Conservation (phyloP, 2,329 filamentous ascomycete genomes). For the Verticillium tricorpus region DNA sequence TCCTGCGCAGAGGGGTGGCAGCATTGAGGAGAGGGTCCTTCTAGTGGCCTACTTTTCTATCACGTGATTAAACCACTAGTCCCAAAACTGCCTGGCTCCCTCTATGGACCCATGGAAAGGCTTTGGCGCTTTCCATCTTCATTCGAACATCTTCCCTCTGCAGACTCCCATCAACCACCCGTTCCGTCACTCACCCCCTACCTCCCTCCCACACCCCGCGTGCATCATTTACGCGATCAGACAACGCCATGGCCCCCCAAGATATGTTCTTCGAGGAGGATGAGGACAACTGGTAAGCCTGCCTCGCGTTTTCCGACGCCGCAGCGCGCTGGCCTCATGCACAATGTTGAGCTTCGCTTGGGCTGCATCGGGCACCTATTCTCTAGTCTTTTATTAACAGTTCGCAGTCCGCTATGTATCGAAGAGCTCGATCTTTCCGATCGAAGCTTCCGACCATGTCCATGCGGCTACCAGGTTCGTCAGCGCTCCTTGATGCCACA, state of each 20-base stretch:
- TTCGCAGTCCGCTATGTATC: conserved; percentile 83
- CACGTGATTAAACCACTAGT: background rate
- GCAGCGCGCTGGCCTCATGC: background rate
- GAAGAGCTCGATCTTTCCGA: conserved; percentile 98
- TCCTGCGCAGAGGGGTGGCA: background rate
- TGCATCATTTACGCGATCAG: background rate
- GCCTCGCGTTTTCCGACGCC: background rate
- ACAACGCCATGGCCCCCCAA: conserved; percentile 57
- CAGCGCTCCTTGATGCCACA: background rate
- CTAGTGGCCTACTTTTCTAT: background rate
- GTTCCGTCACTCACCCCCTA: background rate
- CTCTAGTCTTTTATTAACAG: conserved; percentile 18
- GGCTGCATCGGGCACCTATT: conserved; percentile 6
- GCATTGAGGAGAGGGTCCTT: background rate
- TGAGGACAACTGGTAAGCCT: conserved; percentile 61
- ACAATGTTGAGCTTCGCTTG: background rate
- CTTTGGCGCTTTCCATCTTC: conserved; percentile 6
- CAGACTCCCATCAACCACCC: background rate
- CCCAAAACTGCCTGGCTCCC: conserved; percentile 1
- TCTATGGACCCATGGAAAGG: conserved; percentile 1
- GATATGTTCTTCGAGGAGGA: conserved; percentile 69
- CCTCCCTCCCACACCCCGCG: background rate
- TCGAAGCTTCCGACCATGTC: conserved; percentile 94
- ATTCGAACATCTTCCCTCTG: conserved; percentile 3
- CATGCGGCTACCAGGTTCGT: conserved; percentile 92